phyloP scores from a whole-genome alignment of 305 asterid species.

The Fraxinus xanthoxyloides region DNA sequence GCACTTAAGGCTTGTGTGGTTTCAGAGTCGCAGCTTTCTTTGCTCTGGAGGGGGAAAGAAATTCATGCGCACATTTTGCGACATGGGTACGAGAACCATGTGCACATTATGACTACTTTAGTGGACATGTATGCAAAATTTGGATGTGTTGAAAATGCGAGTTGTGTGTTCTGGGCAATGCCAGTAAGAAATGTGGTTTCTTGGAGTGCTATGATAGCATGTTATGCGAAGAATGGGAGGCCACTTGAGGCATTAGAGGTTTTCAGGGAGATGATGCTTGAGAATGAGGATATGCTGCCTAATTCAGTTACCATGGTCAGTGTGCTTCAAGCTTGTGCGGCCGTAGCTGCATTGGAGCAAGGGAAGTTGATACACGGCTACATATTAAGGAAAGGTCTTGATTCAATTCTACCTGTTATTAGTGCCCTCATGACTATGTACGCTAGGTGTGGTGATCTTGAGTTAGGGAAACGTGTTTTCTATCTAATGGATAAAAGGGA shows the following conservation, averaged over 20 bases:
- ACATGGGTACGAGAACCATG: conserved; percentile 64
- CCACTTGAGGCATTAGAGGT: conserved; percentile 65
- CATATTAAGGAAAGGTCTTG: conserved; percentile 75
- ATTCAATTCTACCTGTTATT: conserved; percentile 71
- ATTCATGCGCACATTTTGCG: conserved; percentile 75
- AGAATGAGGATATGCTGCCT: conserved; percentile 49
- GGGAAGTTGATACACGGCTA: conserved; percentile 82
- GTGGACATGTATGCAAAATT: conserved; percentile 81
- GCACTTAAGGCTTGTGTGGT: conserved; percentile 84
- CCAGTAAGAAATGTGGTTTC: conserved; percentile 74
- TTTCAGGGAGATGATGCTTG: conserved; percentile 65
- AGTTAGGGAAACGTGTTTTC: conserved; percentile 51
- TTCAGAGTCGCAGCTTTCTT: conserved; percentile 36
- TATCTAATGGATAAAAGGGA: conserved; percentile 64
- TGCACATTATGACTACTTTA: conserved; percentile 84
- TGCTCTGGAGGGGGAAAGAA: conserved; percentile 51
- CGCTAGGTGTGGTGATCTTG: conserved; percentile 73
- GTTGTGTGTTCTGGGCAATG: conserved; percentile 57
- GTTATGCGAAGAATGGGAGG: conserved; percentile 67
- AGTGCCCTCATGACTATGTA: conserved; percentile 82
- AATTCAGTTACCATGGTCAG: conserved; percentile 96
- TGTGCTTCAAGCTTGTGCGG: conserved; percentile 84
- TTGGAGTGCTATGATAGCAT: conserved; percentile 91
- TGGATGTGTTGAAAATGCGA: conserved; percentile 55
- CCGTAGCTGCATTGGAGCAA: conserved; percentile 75